Conservation (phyloP, 768 basidiomycete genomes). For the Lactarius pseudohatsudake region DNA sequence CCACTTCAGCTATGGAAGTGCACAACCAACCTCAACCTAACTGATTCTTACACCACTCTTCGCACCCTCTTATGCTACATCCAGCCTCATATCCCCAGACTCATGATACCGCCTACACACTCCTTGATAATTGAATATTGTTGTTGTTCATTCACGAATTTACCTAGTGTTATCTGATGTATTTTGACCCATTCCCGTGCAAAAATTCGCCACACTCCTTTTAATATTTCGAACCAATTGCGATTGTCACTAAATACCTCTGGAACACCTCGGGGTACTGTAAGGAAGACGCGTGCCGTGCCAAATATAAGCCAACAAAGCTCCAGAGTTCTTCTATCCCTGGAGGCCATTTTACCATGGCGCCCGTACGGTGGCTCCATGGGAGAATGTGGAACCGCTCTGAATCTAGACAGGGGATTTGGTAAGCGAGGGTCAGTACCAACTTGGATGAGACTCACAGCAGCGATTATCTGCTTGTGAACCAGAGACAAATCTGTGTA, state of each 20-base stretch:
- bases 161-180: slow-evolving; percentile 24
- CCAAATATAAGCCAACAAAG: not conserved
- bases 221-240: slow-evolving; percentile 8
- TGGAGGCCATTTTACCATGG: slow-evolving; percentile 22
- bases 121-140: slow-evolving; percentile 29
- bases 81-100: slow-evolving; percentile 8
- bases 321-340: not conserved
- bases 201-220: slow-evolving; percentile 21
- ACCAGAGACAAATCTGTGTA: slow-evolving; percentile 27
- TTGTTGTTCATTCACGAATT: slow-evolving; percentile 26
- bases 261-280: not conserved
- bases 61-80: slow-evolving; percentile 2
- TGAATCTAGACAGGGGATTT: slow-evolving; percentile 19
- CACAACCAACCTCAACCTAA: slow-evolving; percentile 11
- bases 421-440: not conserved
- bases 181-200: slow-evolving; percentile 13
- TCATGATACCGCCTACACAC: slow-evolving; percentile 25
- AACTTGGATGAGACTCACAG: slow-evolving; percentile 15
- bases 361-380: slow-evolving; percentile 23
- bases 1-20: slow-evolving; percentile 25
- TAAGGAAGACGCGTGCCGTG: not conserved
- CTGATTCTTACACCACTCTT: slow-evolving; percentile 7
- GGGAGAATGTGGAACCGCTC: slow-evolving; percentile 18
- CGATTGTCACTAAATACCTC: slow-evolving; percentile 10
- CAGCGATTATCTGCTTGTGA: slow-evolving; percentile 28